Percentiles rank a stretch among this genome's conserved stretches.
Conservation (phyloP, 1,284 basidiomycete species). For the Schizophyllum amplum region DNA sequence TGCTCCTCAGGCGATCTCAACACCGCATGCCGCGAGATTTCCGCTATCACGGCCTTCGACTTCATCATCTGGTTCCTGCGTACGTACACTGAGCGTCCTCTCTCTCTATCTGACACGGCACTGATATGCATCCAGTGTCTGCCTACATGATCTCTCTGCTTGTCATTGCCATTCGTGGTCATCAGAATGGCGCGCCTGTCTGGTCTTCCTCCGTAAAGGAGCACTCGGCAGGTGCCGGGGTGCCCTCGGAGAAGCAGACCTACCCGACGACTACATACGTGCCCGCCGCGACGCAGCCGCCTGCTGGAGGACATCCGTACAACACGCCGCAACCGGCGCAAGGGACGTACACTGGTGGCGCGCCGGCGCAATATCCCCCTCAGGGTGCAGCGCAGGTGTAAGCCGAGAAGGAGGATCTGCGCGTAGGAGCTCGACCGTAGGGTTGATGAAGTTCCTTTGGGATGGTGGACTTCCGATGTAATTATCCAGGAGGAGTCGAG, state of each 20-base stretch:
- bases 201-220: slow-evolving; percentile 37
- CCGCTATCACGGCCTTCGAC: slow-evolving; percentile 41
- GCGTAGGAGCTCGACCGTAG: too few relatives aligned
- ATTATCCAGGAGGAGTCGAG: too few relatives aligned
- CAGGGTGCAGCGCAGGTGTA: background rate
- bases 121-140: slow-evolving; percentile 28
- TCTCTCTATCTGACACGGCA: background rate
- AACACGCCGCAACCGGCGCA: background rate
- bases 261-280: background rate
- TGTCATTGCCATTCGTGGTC: slow-evolving; percentile 25
- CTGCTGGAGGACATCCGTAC: background rate
- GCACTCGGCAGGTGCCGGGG: background rate
- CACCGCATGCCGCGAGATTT: slow-evolving; percentile 33
- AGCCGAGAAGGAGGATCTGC: too few relatives aligned
- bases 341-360: background rate
- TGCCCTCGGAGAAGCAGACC: background rate
- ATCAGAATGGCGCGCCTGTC: slow-evolving; percentile 30
- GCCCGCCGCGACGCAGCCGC: background rate
- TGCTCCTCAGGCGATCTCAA: slow-evolving; percentile 7
- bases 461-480: too few relatives aligned
- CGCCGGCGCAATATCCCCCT: background rate
- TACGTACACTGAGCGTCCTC: slow-evolving; percentile 23
- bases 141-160: slow-evolving; percentile 29
- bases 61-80: slow-evolving; percentile 45
- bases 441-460: too few relatives aligned